Percentiles rank a stretch among this genome's conserved stretches.
These are phyloP conservation scores for Trypanosoma rangeli DNA, from an alignment of 208 protist species.

Conservation along the genomic window DNA sequence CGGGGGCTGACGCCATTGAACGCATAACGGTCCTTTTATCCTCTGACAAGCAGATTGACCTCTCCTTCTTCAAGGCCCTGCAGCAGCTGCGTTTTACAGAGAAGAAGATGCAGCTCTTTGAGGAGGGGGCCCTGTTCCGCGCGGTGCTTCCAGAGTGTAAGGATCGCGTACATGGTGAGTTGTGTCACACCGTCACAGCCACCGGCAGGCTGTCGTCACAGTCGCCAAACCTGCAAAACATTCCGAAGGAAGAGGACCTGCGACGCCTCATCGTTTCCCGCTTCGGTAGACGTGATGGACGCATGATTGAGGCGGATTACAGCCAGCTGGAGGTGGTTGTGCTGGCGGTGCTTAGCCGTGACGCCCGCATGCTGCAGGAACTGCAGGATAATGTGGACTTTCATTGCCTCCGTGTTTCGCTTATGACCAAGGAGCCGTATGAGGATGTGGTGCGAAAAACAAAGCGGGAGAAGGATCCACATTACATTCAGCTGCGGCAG, in stretches of 20 bases:
- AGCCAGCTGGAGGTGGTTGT: constrained; percentile 90
- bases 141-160: constrained; percentile 84
- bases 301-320: constrained; percentile 92
- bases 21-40: constrained; percentile 83
- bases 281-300: constrained; percentile 65
- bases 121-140: constrained; percentile 85
- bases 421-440: constrained; percentile 92
- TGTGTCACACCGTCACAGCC: constrained; percentile 88
- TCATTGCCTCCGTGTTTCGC: constrained; percentile 84
- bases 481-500: constrained; percentile 89
- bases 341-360: constrained; percentile 84
- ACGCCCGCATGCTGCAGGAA: constrained; percentile 87
- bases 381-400: constrained; percentile 87
- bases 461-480: constrained; percentile 78
- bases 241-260: constrained; percentile 85
- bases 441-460: constrained; percentile 84
- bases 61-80: constrained; percentile 87
- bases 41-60: constrained; percentile 77
- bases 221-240: constrained; percentile 90
- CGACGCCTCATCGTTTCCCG: constrained; percentile 80
- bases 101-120: constrained; percentile 91
- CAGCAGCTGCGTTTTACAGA: constrained; percentile 90
- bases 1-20: constrained; percentile 86
- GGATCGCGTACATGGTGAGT: constrained; percentile 85
- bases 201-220: constrained; percentile 88